Conservation (phyloP, 1,139 yeast species). For the Meyerozyma smithsonii region DNA sequence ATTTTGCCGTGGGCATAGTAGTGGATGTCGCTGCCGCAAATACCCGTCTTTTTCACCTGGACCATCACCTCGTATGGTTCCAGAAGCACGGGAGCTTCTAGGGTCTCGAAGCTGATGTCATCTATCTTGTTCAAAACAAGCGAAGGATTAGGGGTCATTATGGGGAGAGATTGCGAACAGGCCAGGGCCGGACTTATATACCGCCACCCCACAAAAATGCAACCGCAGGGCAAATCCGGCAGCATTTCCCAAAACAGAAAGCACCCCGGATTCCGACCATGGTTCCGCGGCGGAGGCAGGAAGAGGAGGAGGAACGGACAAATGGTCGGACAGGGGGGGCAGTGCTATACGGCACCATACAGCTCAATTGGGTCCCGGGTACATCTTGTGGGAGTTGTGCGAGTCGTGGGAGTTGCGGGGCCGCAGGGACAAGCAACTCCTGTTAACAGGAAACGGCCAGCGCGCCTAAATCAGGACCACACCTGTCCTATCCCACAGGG, state of each 20-base stretch:
- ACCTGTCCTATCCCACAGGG: too few relatives aligned
- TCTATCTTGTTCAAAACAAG: constrained; percentile 64
- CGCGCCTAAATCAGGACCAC: too few relatives aligned
- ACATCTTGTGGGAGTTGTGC: too few relatives aligned
- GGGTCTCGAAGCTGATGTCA: constrained; percentile 60
- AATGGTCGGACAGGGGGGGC: too few relatives aligned
- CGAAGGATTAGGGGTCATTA: constrained; percentile 47
- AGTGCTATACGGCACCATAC: too few relatives aligned
- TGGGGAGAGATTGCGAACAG: background rate
- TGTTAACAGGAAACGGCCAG: too few relatives aligned
- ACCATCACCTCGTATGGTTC: constrained; percentile 71
- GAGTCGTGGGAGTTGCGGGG: too few relatives aligned
- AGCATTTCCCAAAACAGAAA: background rate
- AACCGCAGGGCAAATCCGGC: background rate
- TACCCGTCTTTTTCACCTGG: constrained; percentile 74
- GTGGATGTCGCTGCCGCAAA: constrained; percentile 87
- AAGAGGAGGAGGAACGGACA: background rate
- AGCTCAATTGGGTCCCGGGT: too few relatives aligned
- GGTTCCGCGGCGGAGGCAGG: too few relatives aligned
- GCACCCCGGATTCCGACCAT: too few relatives aligned
- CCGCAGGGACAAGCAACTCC: too few relatives aligned
- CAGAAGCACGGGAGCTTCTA: constrained; percentile 56
- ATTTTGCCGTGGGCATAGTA: constrained; percentile 76
- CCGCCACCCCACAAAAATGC: background rate
- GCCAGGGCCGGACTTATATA: background rate